Evolutionary conservation across 345 rosid species (phyloP).

Genomic region (Eucalyptus pauciflora): DNA sequence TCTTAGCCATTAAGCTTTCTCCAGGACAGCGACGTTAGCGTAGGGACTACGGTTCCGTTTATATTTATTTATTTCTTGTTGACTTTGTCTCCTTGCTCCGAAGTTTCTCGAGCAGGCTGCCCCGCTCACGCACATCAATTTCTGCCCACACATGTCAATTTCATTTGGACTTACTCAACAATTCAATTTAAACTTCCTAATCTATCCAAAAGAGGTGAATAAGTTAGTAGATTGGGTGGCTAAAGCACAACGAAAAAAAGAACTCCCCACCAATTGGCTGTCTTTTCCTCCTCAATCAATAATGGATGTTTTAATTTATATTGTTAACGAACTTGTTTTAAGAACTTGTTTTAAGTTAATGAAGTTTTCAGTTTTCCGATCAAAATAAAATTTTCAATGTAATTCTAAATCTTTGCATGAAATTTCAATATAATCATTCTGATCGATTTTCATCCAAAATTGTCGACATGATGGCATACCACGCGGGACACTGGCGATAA

Average conservation of each 20-base stretch:
- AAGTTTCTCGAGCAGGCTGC: background rate
- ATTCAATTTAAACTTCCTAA: too few species aligned
- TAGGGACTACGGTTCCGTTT: background rate
- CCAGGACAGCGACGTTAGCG: background rate
- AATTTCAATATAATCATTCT: too few species aligned
- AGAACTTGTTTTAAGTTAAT: too few species aligned
- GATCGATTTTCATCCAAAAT: background rate
- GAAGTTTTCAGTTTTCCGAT: too few species aligned
- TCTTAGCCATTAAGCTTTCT: background rate
- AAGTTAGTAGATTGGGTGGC: too few species aligned
- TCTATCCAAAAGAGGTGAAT: too few species aligned
- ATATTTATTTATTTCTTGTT: background rate
- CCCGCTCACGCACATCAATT: background rate
- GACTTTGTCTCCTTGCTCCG: background rate
- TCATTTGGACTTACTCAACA: rapidly evolving
- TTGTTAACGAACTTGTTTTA: too few species aligned
- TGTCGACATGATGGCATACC: background rate
- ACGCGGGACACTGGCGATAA: rapidly evolving
- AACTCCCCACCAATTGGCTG: too few species aligned
- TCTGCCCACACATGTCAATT: background rate
- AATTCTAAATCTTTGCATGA: too few species aligned
- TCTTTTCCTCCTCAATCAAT: too few species aligned
- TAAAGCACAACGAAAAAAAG: rapidly evolving
- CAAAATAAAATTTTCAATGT: too few species aligned
- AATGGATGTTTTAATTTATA: too few species aligned